Evolutionary conservation across 2,329 filamentous ascomycete genomes (phyloP).

Genomic region (Phaeoacremonium minimum): DNA sequence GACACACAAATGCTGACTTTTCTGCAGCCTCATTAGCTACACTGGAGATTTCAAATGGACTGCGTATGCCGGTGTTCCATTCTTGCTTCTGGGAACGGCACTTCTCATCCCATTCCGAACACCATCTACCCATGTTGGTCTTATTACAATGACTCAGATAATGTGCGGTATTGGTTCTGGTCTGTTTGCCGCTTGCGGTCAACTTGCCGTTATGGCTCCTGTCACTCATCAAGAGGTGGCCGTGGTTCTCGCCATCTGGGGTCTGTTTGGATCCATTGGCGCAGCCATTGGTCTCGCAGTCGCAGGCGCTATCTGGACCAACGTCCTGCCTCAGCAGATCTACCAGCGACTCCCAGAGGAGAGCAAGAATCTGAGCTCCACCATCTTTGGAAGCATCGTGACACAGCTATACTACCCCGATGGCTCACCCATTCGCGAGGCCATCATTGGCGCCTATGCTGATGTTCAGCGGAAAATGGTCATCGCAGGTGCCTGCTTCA

Average conservation of each 20-base stretch:
- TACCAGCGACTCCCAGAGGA: constrained; percentile 17
- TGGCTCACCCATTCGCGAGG: constrained; percentile 23
- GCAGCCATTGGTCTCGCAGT: constrained; percentile 56
- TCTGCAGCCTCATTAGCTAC: constrained; percentile 21
- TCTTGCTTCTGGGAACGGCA: constrained; percentile 51
- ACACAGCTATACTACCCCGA: constrained; percentile 27
- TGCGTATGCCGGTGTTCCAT: constrained; percentile 42
- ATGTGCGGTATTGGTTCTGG: constrained; percentile 58
- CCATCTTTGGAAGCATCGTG: constrained; percentile 26
- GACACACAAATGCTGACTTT: too few relatives aligned
- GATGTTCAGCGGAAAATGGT: constrained; percentile 29
- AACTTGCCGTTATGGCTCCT: constrained; percentile 58
- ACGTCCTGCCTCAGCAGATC: constrained; percentile 36
- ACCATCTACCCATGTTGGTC: constrained; percentile 42
- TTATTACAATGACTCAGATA: constrained; percentile 58
- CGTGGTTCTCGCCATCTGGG: constrained; percentile 55
- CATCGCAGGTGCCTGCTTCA: constrained; percentile 22
- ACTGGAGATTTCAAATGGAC: constrained; percentile 29
- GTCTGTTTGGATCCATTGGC: constrained; percentile 57
- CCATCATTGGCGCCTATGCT: constrained; percentile 27
- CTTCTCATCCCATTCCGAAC: constrained; percentile 58
- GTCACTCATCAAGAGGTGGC: constrained; percentile 58
- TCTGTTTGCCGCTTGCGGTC: constrained; percentile 52
- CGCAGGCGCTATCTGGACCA: constrained; percentile 61
- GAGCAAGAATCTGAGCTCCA: constrained; percentile 17